Percentiles rank a stretch among this genome's conserved stretches.
Conservation (phyloP, 106 monocot species). For the Acorus gramineus region DNA sequence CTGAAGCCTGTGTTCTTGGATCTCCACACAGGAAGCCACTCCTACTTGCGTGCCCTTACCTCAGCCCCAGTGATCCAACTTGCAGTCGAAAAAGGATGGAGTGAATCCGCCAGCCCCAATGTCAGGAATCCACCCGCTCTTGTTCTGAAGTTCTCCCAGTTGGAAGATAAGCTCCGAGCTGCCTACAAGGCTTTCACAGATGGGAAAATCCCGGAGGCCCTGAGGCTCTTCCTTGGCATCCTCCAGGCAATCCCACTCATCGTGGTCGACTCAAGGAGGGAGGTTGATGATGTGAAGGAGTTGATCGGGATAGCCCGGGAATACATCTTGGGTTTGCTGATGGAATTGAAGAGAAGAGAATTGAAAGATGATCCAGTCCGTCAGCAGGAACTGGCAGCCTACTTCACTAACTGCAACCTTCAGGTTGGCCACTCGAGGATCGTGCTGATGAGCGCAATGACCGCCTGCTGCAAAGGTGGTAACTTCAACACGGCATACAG, state of each 20-base stretch:
- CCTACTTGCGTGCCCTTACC: constrained; percentile 45
- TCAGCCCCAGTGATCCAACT: constrained; percentile 43
- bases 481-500: constrained; percentile 62
- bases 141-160: constrained; percentile 56
- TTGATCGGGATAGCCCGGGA: constrained; percentile 64
- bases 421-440: constrained; percentile 58
- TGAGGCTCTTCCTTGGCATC: constrained; percentile 58
- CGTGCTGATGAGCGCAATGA: constrained; percentile 69
- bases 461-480: constrained; percentile 51
- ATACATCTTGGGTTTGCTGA: constrained; percentile 68
- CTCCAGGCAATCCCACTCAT: constrained; percentile 67
- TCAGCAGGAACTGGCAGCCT: constrained; percentile 81
- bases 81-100: constrained; percentile 81
- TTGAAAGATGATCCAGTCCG: constrained; percentile 41
- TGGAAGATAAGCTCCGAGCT: constrained; percentile 76
- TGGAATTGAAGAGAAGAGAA: constrained; percentile 72
- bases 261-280: constrained; percentile 81
- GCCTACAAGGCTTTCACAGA: constrained; percentile 61
- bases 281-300: constrained; percentile 90
- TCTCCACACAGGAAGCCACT: constrained; percentile 63
- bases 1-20: constrained; percentile 64
- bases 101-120: constrained; percentile 58
- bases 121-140: constrained; percentile 67
- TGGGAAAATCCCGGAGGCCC: constrained; percentile 70
- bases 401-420: constrained; percentile 86